These are phyloP conservation scores for Yamadazyma triangularis DNA, from an alignment of 1,139 yeast genomes.

Conservation along the genomic window DNA sequence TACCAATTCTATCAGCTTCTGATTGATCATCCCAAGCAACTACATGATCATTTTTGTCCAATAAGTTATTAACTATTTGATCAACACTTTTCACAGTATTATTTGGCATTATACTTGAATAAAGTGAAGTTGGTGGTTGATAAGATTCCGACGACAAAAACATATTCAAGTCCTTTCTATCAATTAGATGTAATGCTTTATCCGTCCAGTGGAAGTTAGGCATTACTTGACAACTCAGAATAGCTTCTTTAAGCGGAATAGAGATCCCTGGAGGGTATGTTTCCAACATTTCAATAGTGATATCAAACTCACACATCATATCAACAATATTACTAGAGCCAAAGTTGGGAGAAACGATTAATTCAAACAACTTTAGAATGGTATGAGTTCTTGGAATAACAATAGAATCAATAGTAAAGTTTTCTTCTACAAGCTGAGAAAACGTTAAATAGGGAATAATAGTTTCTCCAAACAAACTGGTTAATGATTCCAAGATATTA, in stretches of 20 bases:
- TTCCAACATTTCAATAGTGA: slow-evolving; percentile 52
- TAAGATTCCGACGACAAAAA: slow-evolving; percentile 16
- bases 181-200: slow-evolving; percentile 55
- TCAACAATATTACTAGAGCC: slow-evolving; percentile 52
- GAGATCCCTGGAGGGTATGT: slow-evolving; percentile 71
- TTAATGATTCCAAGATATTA: slow-evolving; percentile 48
- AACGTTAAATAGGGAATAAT: slow-evolving; percentile 59
- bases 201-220: slow-evolving; percentile 48
- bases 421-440: slow-evolving; percentile 65
- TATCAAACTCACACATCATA: slow-evolving; percentile 52
- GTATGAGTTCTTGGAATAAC: slow-evolving; percentile 64
- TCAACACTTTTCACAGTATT: slow-evolving; percentile 38
- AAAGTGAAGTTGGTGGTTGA: slow-evolving; percentile 15
- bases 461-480: slow-evolving; percentile 43
- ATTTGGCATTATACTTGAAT: slow-evolving; percentile 9
- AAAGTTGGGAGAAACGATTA: slow-evolving; percentile 51
- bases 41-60: slow-evolving; percentile 43
- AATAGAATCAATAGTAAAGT: slow-evolving; percentile 52
- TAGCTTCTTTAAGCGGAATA: slow-evolving; percentile 59
- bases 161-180: slow-evolving; percentile 59
- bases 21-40: slow-evolving; percentile 65
- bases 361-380: slow-evolving; percentile 56
- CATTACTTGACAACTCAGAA: slow-evolving; percentile 53
- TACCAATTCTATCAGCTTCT: slow-evolving; percentile 60
- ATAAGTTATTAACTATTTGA: slow-evolving; percentile 41